Conservation (phyloP, 495 filamentous ascomycete species). For the Penicillium tannophilum region DNA sequence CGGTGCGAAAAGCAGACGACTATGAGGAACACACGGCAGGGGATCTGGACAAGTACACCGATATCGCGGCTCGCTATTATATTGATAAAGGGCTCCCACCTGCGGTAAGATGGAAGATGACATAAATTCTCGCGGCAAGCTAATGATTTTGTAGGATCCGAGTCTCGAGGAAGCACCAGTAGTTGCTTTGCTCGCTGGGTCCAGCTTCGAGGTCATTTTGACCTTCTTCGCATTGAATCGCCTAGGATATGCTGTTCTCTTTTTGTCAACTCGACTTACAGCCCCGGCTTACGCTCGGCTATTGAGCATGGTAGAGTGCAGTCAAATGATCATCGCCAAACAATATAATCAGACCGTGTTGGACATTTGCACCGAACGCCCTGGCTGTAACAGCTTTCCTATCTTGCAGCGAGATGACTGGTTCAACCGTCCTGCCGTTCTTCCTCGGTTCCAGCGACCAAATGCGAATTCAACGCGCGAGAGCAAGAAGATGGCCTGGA, state of each 20-base stretch:
- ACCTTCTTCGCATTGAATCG: slow-evolving; percentile 57
- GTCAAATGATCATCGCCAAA: slow-evolving; percentile 32
- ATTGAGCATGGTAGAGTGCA: slow-evolving; percentile 46
- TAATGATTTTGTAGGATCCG: slow-evolving; percentile 18
- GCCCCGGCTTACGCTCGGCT: slow-evolving; percentile 51
- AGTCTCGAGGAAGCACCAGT: slow-evolving; percentile 31
- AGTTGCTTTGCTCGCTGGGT: slow-evolving; percentile 53
- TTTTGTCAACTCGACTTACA: slow-evolving; percentile 58
- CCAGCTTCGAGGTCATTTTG: slow-evolving; percentile 56
- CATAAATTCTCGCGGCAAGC: neutral
- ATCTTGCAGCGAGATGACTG: slow-evolving; percentile 21
- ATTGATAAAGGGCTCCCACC: slow-evolving; percentile 23
- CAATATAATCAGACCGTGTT: slow-evolving; percentile 22
- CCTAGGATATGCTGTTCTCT: slow-evolving; percentile 56
- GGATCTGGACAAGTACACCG: slow-evolving; percentile 29
- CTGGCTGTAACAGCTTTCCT: slow-evolving; percentile 15
- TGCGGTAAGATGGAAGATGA: slow-evolving; percentile 15
- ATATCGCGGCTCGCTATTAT: slow-evolving; percentile 28
- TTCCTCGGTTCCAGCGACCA: slow-evolving; percentile 17
- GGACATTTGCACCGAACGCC: slow-evolving; percentile 19
- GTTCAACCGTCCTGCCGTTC: slow-evolving; percentile 22
- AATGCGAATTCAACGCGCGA: slow-evolving; percentile 16
- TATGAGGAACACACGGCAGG: slow-evolving; percentile 33
- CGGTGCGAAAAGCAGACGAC: slow-evolving; percentile 21
- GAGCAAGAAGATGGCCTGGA: slow-evolving; percentile 48